phyloP scores from a whole-genome alignment of 2,329 filamentous ascomycete genomes.

The Ustulina deusta region DNA sequence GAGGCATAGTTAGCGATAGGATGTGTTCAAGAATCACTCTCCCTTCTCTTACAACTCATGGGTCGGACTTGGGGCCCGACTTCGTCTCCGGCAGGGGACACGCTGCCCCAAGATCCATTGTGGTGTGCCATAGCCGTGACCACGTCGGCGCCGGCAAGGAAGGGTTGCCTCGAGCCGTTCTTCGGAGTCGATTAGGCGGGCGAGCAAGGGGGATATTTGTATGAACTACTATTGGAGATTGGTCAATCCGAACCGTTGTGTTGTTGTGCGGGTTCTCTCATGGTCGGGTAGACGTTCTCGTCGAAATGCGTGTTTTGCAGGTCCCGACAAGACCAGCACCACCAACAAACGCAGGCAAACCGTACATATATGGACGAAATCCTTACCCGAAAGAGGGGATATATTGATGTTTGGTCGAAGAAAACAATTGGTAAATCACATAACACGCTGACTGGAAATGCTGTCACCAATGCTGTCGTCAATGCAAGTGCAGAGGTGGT shows the following conservation, averaged over 20 bases:
- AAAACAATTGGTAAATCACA: conserved; percentile 9
- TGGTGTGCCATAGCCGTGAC: conserved; percentile 45
- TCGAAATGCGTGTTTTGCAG: conserved; percentile 26
- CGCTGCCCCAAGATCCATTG: conserved; percentile 47
- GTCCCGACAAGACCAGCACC: conserved; percentile 13
- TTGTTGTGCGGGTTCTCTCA: conserved; percentile 15
- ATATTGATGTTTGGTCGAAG: neutral
- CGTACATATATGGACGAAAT: conserved; percentile 7
- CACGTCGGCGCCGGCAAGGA: conserved; percentile 9
- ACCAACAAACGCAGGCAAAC: conserved; percentile 5
- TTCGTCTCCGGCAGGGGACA: conserved; percentile 53
- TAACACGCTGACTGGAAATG: conserved; percentile 10
- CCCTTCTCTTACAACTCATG: conserved; percentile 72
- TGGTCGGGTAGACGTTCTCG: neutral
- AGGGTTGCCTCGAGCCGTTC: conserved; percentile 1
- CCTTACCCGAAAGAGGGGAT: neutral
- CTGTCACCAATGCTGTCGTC: conserved; percentile 1
- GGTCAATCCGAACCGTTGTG: neutral
- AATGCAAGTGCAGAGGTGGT: conserved; percentile 22
- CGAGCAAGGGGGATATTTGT: neutral
- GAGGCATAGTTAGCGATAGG: conserved; percentile 42
- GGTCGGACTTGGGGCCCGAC: conserved; percentile 68
- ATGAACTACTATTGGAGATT: conserved; percentile 15
- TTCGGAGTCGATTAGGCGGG: neutral
- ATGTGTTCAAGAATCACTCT: conserved; percentile 1